These are phyloP conservation scores for Phaeolepiota aurea DNA, from an alignment of 768 basidiomycete genomes.

Conservation along the genomic window DNA sequence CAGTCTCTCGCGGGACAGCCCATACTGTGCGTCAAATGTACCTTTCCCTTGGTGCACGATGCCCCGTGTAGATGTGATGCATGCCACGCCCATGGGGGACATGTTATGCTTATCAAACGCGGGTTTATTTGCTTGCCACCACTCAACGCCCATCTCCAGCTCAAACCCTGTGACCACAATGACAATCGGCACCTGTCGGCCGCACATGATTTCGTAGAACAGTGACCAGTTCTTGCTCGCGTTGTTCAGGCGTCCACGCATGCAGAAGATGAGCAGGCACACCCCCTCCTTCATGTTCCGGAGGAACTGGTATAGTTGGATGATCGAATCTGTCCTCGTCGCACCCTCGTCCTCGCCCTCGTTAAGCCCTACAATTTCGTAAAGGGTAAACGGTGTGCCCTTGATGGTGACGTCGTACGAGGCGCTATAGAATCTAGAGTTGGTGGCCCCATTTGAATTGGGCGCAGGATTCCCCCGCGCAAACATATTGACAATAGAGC, in stretches of 20 bases:
- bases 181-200: conserved; percentile 4
- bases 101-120: conserved; percentile 20
- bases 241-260: conserved; percentile 22
- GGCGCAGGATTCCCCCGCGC: conserved; percentile 14
- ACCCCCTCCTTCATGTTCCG: conserved; percentile 8
- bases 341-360: conserved; percentile 19
- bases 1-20: conserved; percentile 1
- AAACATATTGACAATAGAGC: conserved; percentile 25
- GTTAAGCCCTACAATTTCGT: conserved; percentile 31
- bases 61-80: conserved; percentile 21
- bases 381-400: conserved; percentile 16
- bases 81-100: conserved; percentile 22
- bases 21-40: conserved; percentile 2
- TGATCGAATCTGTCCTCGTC: conserved; percentile 9
- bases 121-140: conserved; percentile 21
- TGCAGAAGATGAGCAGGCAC: conserved; percentile 24
- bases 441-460: conserved; percentile 20
- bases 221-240: conserved; percentile 16
- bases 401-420: conserved; percentile 17
- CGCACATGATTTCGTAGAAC: conserved; percentile 1
- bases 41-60: background rate
- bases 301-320: conserved; percentile 11
- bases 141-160: conserved; percentile 17
- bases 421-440: conserved; percentile 23
- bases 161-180: conserved; percentile 9